A percentile compares a stretch with the other conserved stretches of the same genome.
Conservation (phyloP, 2,329 filamentous ascomycete species). For the Claviceps paspali region DNA sequence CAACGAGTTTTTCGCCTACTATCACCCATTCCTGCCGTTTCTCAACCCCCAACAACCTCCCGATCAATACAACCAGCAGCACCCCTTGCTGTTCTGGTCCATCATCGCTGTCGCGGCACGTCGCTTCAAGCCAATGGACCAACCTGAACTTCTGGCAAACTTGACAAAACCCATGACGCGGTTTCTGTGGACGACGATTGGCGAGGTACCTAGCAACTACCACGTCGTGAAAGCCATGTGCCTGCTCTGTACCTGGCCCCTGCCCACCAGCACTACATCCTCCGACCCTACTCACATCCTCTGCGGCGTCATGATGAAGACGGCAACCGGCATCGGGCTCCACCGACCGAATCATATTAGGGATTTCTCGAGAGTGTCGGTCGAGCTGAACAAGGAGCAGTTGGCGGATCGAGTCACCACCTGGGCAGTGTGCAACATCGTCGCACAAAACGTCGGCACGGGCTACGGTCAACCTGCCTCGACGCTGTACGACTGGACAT, state of each 20-base stretch:
- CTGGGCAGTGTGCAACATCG: slow-evolving; percentile 76
- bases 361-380: slow-evolving; percentile 62
- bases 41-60: slow-evolving; percentile 51
- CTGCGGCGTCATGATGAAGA: slow-evolving; percentile 74
- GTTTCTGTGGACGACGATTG: slow-evolving; percentile 62
- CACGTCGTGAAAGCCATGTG: slow-evolving; percentile 71
- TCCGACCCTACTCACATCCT: slow-evolving; percentile 71
- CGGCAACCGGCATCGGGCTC: slow-evolving; percentile 68
- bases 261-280: slow-evolving; percentile 68
- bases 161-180: slow-evolving; percentile 54
- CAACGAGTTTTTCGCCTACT: slow-evolving; percentile 58
- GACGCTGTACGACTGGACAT: slow-evolving; percentile 61
- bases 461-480: slow-evolving; percentile 72
- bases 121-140: slow-evolving; percentile 41
- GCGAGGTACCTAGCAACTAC: slow-evolving; percentile 63
- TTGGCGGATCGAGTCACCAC: slow-evolving; percentile 64
- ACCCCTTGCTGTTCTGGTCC: slow-evolving; percentile 74
- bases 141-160: slow-evolving; percentile 49
- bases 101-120: slow-evolving; percentile 62
- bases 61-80: slow-evolving; percentile 62
- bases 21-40: slow-evolving; percentile 66
- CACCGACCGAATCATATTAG: slow-evolving; percentile 70
- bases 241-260: slow-evolving; percentile 65
- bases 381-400: slow-evolving; percentile 65
- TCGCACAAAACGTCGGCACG: slow-evolving; percentile 67